Evolutionary conservation across 352 stramenopile species (phyloP), one percentile per base, ranked within the genome.

Genomic region (Phytophthora boehmeriae): DNA sequence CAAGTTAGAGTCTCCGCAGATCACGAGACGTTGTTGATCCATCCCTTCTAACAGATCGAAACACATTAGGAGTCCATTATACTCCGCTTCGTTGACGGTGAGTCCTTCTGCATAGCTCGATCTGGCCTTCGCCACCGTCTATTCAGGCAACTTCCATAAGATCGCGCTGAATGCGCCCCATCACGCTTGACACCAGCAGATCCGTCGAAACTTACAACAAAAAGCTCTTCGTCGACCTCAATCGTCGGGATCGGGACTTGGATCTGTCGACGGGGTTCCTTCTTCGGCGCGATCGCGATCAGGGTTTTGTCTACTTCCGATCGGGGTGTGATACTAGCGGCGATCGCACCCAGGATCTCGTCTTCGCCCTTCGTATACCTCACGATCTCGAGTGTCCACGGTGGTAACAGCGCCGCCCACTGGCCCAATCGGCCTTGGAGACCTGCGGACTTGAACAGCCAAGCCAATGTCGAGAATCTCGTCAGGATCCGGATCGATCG

Each of bases 291-390:
- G 10, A 62, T 54, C 8, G 43, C 13, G 0, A 42, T 32, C 8
- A 62, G 17, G 4, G 8, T 13, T 11, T 39, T 32, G 17, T 49
- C 42, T 4, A 62, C 35, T 35, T 39, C 20, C 4, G 22, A 5
- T 1, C 42, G 32, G 2, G 42, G 42, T 1, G 32, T 60, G 22
- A 47, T 54, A 11, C 43, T 54, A 1, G 55, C 38, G n/a, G 48
- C 48, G 2, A 54, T 4, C 17, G 13, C 11, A 8, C 43, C 34
- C 5, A 57, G 30, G 5, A 51, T 45, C 9, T 56, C 45, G 27
- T 44, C 36, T 22, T 63, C 55, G 2, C 46, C 55, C n/a, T 45
- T 54, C 11, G 25, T 17, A 13, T 35, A 63, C 28, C 44, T 55
- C 19, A 19, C 10, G 25, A 63, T 51, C 27, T 51, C 45, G 10